Evolutionary conservation across 2,329 filamentous ascomycete species (phyloP), one percentile per base, ranked within the genome.

Genomic region (Aureobasidium sp.): DNA sequence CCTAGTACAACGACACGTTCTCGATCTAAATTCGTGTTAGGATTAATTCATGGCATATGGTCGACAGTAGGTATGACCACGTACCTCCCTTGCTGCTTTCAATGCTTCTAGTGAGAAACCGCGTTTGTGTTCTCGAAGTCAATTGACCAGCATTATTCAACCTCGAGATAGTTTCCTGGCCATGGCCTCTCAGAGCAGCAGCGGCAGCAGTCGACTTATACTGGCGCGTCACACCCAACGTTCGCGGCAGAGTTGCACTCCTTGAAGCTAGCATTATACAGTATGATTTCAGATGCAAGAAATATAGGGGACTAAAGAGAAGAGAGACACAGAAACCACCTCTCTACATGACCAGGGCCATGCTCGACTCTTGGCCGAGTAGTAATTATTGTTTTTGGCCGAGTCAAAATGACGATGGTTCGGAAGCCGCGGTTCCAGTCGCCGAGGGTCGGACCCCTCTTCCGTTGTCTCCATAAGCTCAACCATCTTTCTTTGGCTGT

Each of bases 1-100:
- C 90, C 90, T 1, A 95, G 78, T 39, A 94, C 86, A 2, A 89
- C 82, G 13, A 89, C 80, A 48, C 85, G 78, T 70, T 89, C 83
- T 61, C 77, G 71, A 21, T 71, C 75, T 76, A 61, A 27, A 8
- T 3, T 8, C 14, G 5, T 16, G 30, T 57, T n/a, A n/a, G n/a
- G n/a, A n/a, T n/a, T n/a, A n/a, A n/a, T n/a, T n/a, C n/a, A n/a
- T n/a, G n/a, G n/a, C n/a, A n/a, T n/a, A n/a, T n/a, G n/a, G n/a
- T n/a, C 34, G 14, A 14, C 13, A 10, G 13, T 7, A 34, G 30
- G 30, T 1, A 39, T 8, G 27, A 36, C 6, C 3, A 37, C 44
- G 39, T 14, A 59, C 54, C 42, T 47, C 44, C 44, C 14, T 59
- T 59, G 25, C 42, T 59, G 8, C 41, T 37, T 9, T 47, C 41